Conservation (phyloP, 2,329 filamentous ascomycete genomes). For the Rhinocladiella mackenziei region DNA sequence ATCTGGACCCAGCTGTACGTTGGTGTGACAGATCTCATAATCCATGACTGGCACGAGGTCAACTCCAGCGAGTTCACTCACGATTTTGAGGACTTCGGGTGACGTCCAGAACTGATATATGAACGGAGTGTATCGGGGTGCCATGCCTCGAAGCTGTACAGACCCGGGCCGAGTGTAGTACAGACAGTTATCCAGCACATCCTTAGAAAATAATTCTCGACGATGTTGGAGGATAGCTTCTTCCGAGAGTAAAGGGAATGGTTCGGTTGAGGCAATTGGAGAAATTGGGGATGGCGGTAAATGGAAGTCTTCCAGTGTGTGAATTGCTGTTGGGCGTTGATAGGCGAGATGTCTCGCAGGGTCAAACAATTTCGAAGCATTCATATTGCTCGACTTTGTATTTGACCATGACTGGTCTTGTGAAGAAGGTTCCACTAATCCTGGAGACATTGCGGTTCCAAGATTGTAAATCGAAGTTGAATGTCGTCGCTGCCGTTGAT, state of each 20-base stretch:
- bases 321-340: conserved; percentile 6
- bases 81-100: conserved; percentile 50
- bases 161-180: conserved; percentile 53
- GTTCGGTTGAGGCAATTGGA: conserved; percentile 52
- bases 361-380: too few species aligned
- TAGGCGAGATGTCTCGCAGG: conserved; percentile 11
- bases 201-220: conserved; percentile 52
- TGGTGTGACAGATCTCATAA: conserved; percentile 57
- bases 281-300: conserved; percentile 25
- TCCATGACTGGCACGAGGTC: conserved; percentile 55
- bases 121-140: conserved; percentile 56
- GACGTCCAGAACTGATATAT: conserved; percentile 56
- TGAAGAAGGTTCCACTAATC: too few species aligned
- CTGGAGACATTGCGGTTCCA: too few species aligned
- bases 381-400: too few species aligned
- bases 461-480: too few species aligned
- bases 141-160: conserved; percentile 50
- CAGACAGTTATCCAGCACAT: conserved; percentile 53
- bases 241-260: conserved; percentile 58
- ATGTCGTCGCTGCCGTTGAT: too few species aligned
- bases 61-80: conserved; percentile 55
- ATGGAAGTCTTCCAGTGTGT: conserved; percentile 17
- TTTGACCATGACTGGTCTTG: too few species aligned
- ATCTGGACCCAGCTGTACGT: conserved; percentile 44
- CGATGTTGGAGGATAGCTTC: conserved; percentile 59